Evolutionary conservation across 192 early-diverging fungal species (phyloP), one percentile per base, ranked within the genome.

Genomic region (Thamnidium elegans): DNA sequence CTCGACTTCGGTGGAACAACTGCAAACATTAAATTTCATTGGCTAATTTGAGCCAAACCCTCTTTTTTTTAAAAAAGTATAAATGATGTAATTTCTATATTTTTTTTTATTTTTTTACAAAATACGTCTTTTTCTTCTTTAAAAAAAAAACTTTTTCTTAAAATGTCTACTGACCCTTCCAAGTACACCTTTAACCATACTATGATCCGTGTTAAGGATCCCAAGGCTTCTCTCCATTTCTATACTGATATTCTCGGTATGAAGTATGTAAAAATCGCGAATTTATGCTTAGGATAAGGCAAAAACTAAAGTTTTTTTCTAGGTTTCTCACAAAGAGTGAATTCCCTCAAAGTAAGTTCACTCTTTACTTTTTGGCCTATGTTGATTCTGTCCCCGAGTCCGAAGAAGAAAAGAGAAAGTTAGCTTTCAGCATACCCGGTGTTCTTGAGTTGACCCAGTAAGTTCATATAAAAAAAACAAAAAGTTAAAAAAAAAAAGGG

Each of bases 121-220:
- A 26, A 26, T 26, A 26, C 26, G 3, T 26, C 36, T 39, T 36
- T 36, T 39, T 39, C 36, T 39, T 39, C 5, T 39, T 39, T 39
- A 3, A 3, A 39, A 39, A 39, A 39, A 39, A 39, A 39, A 39
- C 5, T 39, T 39, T 9, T 9, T 39, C 5, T 9, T 39, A 39
- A 39, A 39, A 70, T 64, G 62, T 64, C 62, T 20, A 70, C 74
- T 31, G 60, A 69, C 44, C 31, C 55, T 17, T 61, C 70, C 4
- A 76, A 58, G 51, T 72, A 76, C 50, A 56, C 67, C 7, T 76
- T 76, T 58, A 94, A 94, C 81, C 92, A 94, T 78, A 91, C 90
- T 19, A 94, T 92, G 90, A 85, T 89, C 78, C 82, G 90, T 71
- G 83, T 92, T 64, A 92, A 88, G 81, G 90, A 92, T 76, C 87